phyloP scores from a whole-genome alignment of 441 rosid species.

The Raphanus hybrid region DNA sequence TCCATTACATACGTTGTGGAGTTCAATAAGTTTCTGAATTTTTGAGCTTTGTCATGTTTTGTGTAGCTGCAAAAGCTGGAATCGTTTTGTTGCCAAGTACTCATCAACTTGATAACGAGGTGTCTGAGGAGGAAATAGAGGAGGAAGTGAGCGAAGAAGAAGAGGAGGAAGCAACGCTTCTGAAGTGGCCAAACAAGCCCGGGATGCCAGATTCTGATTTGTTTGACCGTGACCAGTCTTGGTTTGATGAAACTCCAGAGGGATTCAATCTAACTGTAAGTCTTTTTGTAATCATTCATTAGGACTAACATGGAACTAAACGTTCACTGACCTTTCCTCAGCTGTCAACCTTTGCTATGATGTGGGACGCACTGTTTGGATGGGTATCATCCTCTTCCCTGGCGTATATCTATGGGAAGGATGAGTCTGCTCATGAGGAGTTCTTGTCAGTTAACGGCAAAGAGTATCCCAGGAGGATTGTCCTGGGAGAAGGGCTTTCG shows the following conservation, averaged over 20 bases:
- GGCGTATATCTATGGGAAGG: conserved; percentile 86
- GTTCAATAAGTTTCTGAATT: conserved; percentile 4
- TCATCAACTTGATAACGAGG: conserved; percentile 45
- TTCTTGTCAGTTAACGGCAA: conserved; percentile 70
- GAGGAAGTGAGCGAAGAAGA: conserved; percentile 48
- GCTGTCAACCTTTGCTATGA: conserved; percentile 86
- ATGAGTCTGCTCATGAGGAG: conserved; percentile 74
- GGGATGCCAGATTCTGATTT: conserved; percentile 58
- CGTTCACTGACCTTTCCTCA: conserved; percentile 38
- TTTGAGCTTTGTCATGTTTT: conserved; percentile 21
- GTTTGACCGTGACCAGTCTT: conserved; percentile 82
- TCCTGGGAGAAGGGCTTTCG: conserved; percentile 72
- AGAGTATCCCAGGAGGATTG: conserved; percentile 63
- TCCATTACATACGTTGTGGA: conserved; percentile 11
- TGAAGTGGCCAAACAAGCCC: conserved; percentile 76
- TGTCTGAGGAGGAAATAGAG: conserved; percentile 37
- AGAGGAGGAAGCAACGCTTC: conserved; percentile 50
- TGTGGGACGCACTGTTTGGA: conserved; percentile 87
- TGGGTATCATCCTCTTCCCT: conserved; percentile 91
- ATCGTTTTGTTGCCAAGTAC: conserved; percentile 63
- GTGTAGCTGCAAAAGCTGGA: conserved; percentile 76
- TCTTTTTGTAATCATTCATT: conserved; percentile 13
- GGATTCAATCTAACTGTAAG: conserved; percentile 82
- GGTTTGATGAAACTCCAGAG: conserved; percentile 86
- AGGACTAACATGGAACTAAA: conserved; percentile 16